These are phyloP conservation scores for Epichloe aotearoae DNA, from an alignment of 2,329 filamentous ascomycete genomes.

Conservation along the genomic window DNA sequence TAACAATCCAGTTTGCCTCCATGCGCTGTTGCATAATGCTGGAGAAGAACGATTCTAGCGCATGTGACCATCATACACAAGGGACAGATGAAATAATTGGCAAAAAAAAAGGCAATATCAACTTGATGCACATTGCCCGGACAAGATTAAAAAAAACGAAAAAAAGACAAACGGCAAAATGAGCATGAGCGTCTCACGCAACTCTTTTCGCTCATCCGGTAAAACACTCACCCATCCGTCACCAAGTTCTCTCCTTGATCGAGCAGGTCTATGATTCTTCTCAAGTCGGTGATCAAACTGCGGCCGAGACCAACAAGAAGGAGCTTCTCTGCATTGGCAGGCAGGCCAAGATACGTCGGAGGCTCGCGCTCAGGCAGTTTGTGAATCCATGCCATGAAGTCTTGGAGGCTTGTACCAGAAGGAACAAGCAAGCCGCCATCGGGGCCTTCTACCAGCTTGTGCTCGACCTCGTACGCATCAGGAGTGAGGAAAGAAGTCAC, in stretches of 20 bases:
- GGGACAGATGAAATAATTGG: no score
- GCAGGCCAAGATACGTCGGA: conserved; percentile 84
- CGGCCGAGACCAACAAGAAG: conserved; percentile 77
- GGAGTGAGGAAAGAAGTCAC: conserved; percentile 72
- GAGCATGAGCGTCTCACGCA: no score
- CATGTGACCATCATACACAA: no score
- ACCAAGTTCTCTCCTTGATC: conserved; percentile 91
- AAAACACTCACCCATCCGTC: conserved; percentile 35
- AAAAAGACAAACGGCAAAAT: no score
- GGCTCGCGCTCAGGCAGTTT: conserved; percentile 88
- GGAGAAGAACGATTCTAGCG: not conserved
- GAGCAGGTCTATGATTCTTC: conserved; percentile 72
- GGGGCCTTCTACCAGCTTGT: conserved; percentile 66
- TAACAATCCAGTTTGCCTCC: not conserved
- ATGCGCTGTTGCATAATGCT: not conserved
- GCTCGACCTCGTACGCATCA: conserved; percentile 80
- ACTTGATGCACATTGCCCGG: no score
- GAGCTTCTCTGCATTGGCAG: conserved; percentile 92
- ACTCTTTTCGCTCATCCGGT: conserved; percentile 1
- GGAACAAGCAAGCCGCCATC: conserved; percentile 60
- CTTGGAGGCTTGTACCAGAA: conserved; percentile 64
- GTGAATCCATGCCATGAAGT: conserved; percentile 88
- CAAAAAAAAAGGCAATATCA: no score
- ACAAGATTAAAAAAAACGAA: no score
- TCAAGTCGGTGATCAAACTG: conserved; percentile 72